Conservation (phyloP, 192 early-diverging fungal species). For the Linnemannia schmuckeri region DNA sequence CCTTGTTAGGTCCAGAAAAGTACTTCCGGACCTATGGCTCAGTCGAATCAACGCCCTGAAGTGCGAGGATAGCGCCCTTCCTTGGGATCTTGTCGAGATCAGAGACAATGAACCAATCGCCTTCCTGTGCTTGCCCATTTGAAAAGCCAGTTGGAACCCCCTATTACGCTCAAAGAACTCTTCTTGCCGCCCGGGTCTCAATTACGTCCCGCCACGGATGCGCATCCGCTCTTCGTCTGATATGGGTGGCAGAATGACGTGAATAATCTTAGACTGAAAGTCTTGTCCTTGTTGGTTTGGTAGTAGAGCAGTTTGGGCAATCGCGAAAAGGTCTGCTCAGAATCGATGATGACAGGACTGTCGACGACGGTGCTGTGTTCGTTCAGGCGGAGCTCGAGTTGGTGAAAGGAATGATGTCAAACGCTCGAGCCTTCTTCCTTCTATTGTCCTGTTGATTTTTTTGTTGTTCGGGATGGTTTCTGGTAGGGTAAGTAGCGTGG, state of each 20-base stretch:
- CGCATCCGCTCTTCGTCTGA: neutral
- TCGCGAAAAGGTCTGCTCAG: constrained; percentile 61
- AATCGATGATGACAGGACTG: constrained; percentile 67
- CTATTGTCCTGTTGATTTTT: constrained; percentile 32
- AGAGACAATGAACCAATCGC: neutral
- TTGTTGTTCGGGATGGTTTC: neutral
- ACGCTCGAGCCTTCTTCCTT: constrained; percentile 50
- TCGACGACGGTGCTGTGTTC: constrained; percentile 69
- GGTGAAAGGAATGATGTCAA: constrained; percentile 15
- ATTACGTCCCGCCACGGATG: neutral
- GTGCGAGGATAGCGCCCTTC: neutral
- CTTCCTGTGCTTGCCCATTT: neutral
- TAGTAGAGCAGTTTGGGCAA: neutral
- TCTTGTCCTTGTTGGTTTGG: neutral
- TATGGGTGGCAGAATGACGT: neutral
- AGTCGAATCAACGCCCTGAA: too few relatives aligned
- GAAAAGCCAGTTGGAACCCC: neutral
- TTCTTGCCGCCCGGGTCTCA: neutral
- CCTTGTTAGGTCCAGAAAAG: too few relatives aligned
- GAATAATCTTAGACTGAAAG: neutral
- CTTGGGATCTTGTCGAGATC: neutral
- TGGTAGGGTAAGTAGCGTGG: neutral
- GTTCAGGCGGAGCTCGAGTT: constrained; percentile 56
- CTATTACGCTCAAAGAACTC: neutral
- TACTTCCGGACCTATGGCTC: too few relatives aligned